Base-by-base conservation (phyloP, 345 rosid genomes). In the Citrus trifoliata region DNA sequence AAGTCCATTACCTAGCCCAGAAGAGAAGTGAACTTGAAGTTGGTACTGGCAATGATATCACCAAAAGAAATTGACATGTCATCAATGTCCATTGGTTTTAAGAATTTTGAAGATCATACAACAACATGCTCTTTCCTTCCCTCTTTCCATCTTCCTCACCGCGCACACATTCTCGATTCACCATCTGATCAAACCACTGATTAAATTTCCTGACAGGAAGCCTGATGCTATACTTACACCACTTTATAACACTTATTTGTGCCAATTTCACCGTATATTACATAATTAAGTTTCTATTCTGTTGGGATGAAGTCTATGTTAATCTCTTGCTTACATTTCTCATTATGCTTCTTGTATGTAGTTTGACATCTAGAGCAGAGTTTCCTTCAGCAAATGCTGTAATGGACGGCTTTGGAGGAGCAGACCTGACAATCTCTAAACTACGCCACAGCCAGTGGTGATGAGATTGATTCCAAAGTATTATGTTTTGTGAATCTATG, bases 401-500 rank as follows among this genome's bases (percentile, higher is more conserved):
- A 70, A 63, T 92, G 98, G 98, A 95, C 74, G 98, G 98, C n/a
- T 93, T 95, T 78, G 96, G 99, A 83, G 98, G 92, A 71, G 91
- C 97, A 18, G 97, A 95, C 78, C 74, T 95, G 81, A 89, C 97
- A 5, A 82, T 93, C 81, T 70, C 90, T 62, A 92, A 82, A 79
- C 86, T 93, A 65, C 81, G 61, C 71, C 42, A 81, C 78, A 89
- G 81, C 82, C 75, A 82, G 24, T 80, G 88, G 84, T 78, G 80
- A 38, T 88, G 85, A 92, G 76, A 76, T 55, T 27, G 56, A 70
- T 65, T 63, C 42, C 10, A n/a, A n/a, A 51, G 73, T 38, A 28
- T 38, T 68, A 10, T 76, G 38, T 10, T 33, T 5, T 46, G 48
- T 10, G n/a, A 65, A 46, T 32, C 61, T 28, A n/a, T 75, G 70